phyloP scores from a whole-genome alignment of 2,329 filamentous ascomycete species.

The Gnomoniopsis sp. region DNA sequence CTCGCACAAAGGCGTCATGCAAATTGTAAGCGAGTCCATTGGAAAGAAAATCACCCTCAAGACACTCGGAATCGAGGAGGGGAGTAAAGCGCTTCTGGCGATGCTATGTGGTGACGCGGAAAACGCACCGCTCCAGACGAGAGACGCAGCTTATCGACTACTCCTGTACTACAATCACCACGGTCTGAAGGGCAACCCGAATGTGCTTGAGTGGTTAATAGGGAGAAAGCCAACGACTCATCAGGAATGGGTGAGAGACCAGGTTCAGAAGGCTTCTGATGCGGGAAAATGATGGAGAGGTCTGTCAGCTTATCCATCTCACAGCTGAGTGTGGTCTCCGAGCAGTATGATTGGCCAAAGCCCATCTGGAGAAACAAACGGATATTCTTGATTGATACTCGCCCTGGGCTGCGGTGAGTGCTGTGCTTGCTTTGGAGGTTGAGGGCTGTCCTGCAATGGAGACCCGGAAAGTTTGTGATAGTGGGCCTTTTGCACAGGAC shows the following conservation, averaged over 20 bases:
- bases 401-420: no score
- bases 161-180: slow-evolving; percentile 23
- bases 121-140: slow-evolving; percentile 13
- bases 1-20: slow-evolving; percentile 9
- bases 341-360: no score
- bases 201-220: slow-evolving; percentile 23
- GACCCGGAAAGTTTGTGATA: no score
- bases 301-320: no score
- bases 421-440: no score
- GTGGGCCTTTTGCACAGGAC: no score
- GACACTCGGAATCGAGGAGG: neutral
- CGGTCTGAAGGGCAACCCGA: slow-evolving; percentile 22
- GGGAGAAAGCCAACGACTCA: slow-evolving; percentile 20
- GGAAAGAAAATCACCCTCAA: neutral
- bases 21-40: slow-evolving; percentile 1
- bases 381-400: no score
- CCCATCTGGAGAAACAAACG: no score
- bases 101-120: slow-evolving; percentile 1
- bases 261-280: neutral
- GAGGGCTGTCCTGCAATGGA: no score
- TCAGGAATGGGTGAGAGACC: neutral
- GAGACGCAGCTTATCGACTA: slow-evolving; percentile 21
- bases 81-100: neutral
- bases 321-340: no score
- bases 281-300: neutral